Base-by-base conservation (phyloP, 2,329 filamentous ascomycete genomes). In the Cladosporium sp. region DNA sequence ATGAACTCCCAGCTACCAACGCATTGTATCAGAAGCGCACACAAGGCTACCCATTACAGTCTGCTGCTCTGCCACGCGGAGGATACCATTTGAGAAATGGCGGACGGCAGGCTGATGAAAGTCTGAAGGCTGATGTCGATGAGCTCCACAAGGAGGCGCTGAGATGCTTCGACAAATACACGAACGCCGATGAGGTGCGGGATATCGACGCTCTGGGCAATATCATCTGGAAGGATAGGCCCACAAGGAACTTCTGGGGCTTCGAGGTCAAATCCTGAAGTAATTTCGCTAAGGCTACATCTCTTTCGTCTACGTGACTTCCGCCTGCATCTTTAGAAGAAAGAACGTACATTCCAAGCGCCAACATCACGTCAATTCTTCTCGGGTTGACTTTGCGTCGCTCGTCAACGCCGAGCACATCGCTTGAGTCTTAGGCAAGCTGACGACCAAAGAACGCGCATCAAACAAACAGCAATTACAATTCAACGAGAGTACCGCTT, bases 151-250 rank as follows among this genome's bases (percentile, higher is more conserved):
- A 51, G 5, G 67, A 69, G 37, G 61, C 68, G 38, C 59, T 69
- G 5, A 63, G 60, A 20, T 61, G 59, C 39, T 69, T 67, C 52
- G 65, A 68, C 39, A 64, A 66, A n/a, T 64, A 61, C 51, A 70
- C 68, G 2, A 51, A 65, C 20, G 60, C 66, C 15, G 66, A 66
- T 5, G 65, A 66, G 15, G 65, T 72, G 9, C 58, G 65, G 34
- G 70, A 72, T 51, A 63, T 72, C 25, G 69, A 72, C 56, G 59
- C 65, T 8, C 25, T 71, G 59, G 70, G 70, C n/a, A 70, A 70
- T 59, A 64, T 67, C 42, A 59, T 70, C 52, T 70, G 66, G 65
- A 67, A 67, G 52, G 66, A 70, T 39, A 65, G 67, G 5, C 63
- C 67, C 11, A 69, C 68, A 22, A 62, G 68, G 25, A 72, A 72